Evolutionary conservation across 441 rosid species (phyloP), one percentile per base, ranked within the genome.

Genomic region (Populus hybrid): DNA sequence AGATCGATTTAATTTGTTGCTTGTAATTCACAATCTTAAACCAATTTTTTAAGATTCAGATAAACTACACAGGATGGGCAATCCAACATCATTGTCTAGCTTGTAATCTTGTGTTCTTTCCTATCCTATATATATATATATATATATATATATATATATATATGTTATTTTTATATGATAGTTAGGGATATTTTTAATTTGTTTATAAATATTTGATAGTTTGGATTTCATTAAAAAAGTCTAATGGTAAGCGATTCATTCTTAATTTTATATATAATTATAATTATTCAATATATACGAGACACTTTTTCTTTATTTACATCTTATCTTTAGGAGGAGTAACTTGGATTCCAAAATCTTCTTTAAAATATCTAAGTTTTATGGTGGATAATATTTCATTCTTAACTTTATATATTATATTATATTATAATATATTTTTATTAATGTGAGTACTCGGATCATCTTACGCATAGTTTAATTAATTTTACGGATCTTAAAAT

Each of bases 391-490:
- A 34, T 32, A 32, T 32, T 32, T 32, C 35, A 5, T 32, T 34
- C 7, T 5, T 34, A 34, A 34, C 7, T 34, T 34, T 34, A 34
- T 34, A 34, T 34, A 34, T 34, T 34, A 34, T 34, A 32, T 32
- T 30, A 30, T 30, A 30, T 23, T 28, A 28, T 28, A 28, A 1
- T 26, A 28, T 28, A 28, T 28, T 3, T 4, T 0, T 30, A 32
- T 32, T 32, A 32, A 32, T 0, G 0, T 0, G 1, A 0, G 0
- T 32, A 5, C 4, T 0, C 0, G 6, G 7, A 5, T 1, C 0
- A 34, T 0, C 1, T 6, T 34, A 0, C 7, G 0, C 0, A 1
- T 6, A 34, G 0, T 0, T 6, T 0, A 6, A 34, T 0, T 34
- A 34, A 34, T 34, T 0, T 0, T 6, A 5, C 1, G 0, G 0